These are phyloP conservation scores for Aspergillus latus DNA, from an alignment of 2,329 filamentous ascomycete genomes.

Conservation along the genomic window DNA sequence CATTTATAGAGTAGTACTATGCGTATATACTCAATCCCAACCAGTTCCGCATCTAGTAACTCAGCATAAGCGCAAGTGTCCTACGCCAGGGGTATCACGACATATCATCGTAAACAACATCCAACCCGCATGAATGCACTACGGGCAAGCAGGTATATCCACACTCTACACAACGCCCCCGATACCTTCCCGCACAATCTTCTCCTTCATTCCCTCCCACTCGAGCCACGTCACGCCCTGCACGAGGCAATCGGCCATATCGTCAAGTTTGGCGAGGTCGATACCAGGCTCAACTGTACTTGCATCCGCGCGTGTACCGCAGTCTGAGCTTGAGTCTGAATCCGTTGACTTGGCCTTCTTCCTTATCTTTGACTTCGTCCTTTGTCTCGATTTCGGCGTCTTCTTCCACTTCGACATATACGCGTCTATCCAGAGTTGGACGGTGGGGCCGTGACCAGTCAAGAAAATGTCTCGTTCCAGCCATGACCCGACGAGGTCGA, in stretches of 20 bases:
- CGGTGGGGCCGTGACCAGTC: slow-evolving; percentile 7
- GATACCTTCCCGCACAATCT: slow-evolving; percentile 21
- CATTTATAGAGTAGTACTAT: no score
- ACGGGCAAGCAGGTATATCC: neutral
- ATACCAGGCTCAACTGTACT: slow-evolving; percentile 12
- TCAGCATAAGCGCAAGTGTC: neutral
- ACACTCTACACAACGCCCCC: neutral
- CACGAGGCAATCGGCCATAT: slow-evolving; percentile 75
- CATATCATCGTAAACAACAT: neutral
- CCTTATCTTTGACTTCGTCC: neutral
- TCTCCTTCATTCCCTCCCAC: slow-evolving; percentile 59
- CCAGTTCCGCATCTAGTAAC: neutral
- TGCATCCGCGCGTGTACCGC: neutral
- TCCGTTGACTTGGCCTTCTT: neutral
- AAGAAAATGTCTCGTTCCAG: slow-evolving; percentile 29
- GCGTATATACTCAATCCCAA: neutral
- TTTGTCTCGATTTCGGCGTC: neutral
- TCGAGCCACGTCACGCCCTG: slow-evolving; percentile 75
- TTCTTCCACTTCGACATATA: slow-evolving; percentile 34
- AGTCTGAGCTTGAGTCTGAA: neutral
- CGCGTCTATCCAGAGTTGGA: slow-evolving; percentile 26
- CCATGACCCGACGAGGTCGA: slow-evolving; percentile 61
- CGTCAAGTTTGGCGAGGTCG: slow-evolving; percentile 66
- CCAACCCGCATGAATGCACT: neutral
- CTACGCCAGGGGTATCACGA: neutral